Conservation (phyloP, 345 rosid genomes). For the Syzygium aqueum region DNA sequence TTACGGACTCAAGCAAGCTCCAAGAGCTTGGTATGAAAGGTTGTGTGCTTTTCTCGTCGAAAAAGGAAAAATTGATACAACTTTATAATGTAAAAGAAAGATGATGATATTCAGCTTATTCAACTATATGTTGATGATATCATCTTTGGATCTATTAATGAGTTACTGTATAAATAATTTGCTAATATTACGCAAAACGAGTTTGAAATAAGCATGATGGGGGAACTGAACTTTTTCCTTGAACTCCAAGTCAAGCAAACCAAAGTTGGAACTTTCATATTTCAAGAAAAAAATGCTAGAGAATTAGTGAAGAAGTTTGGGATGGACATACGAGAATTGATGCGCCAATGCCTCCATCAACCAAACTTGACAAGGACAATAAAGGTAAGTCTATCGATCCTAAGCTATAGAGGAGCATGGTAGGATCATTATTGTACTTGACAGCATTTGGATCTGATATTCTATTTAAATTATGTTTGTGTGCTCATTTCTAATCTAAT, state of each 20-base stretch:
- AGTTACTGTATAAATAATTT: neutral
- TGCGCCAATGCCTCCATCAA: neutral
- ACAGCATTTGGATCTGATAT: too few species aligned
- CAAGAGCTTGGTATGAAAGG: neutral
- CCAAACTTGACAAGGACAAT: neutral
- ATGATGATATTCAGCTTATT: neutral
- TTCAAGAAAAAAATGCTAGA: neutral
- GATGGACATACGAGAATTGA: neutral
- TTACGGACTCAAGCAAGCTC: neutral
- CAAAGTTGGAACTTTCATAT: neutral
- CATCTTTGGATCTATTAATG: neutral
- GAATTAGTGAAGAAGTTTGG: neutral
- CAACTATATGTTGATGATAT: neutral
- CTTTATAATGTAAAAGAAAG: neutral
- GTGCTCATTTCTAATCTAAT: neutral
- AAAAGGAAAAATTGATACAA: neutral
- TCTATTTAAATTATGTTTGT: neutral
- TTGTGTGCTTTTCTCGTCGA: neutral
- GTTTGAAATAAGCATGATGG: neutral
- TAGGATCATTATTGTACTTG: neutral
- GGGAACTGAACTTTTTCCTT: neutral
- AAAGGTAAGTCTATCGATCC: neutral
- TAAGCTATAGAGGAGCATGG: neutral
- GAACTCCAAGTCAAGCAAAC: neutral
- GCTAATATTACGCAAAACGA: neutral